Evolutionary conservation across 345 rosid species (phyloP), one percentile per base, ranked within the genome.

Genomic region (Clausena lansium): DNA sequence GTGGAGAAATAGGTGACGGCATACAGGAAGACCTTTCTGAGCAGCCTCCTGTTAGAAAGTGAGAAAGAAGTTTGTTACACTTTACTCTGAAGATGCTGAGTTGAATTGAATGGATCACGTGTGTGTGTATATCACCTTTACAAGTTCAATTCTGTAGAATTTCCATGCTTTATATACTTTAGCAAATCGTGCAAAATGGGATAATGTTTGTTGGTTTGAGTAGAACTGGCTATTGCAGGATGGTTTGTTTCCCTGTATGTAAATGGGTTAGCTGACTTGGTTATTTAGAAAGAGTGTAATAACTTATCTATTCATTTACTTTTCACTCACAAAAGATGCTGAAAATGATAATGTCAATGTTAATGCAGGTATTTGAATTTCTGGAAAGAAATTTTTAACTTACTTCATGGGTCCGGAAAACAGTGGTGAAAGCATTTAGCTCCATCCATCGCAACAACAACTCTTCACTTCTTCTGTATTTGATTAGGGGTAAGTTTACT

Each of bases 371-470:
- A 66, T 36, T 50, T 70, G 57, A n/a, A 60, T 27, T n/a, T 64
- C 74, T 63, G 77, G 62, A 58, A 55, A 39, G 22, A 36, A 61
- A 74, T 57, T 60, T 72, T 77, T 20, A 27, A 73, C 87, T 86
- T 82, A 84, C 95, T 86, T 91, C 95, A 74, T 89, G 95, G 52
- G 95, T 91, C 47, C 93, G 87, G 85, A 91, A 89, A 70, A 91
- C 86, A 14, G 84, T 73, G 33, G 91, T 89, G 85, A 89, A 88
- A 68, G 93, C 90, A 79, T 82, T 91, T 50, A 91, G 81, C 88
- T 91, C 95, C 93, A 91, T 89, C 95, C 95, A 91, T 73, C 93
- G 84, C 80, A 88, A 72, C 19, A 91, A 89, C 83, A 91, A 78
- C 85, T 91, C 95, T 72, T 91, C 85, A 41, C 89, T 91, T 81